Evolutionary conservation across 352 stramenopile species (phyloP), one percentile per base, ranked within the genome.

Genomic region (Blastocystis sp.): DNA sequence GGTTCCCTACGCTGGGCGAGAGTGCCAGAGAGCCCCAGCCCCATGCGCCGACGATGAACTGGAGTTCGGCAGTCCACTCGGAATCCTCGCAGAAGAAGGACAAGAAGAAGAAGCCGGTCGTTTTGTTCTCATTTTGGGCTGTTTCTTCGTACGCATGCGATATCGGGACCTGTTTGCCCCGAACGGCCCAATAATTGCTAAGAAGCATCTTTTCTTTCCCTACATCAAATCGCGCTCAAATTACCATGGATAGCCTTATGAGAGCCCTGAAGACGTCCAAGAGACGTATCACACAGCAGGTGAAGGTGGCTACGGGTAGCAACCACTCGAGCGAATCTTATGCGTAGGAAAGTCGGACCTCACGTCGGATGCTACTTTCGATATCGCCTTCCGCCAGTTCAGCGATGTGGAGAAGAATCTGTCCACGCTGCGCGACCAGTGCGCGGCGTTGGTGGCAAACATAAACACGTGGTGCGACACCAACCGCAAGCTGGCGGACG

Each of bases 391-490:
- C 71, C 62, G 43, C 28, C 77, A 69, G 28, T 87, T 87, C 54
- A 71, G 42, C 45, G 77, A 87, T 19, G 43, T 87, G 24, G 77
- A 87, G 71, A 43, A 11, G 40, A 87, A 87, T 64, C 52, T 87
- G 65, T 28, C 38, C 19, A 69, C 68, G 52, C 65, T 87, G 11
- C 34, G 62, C 24, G 14, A 54, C 3, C 77, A 87, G 65, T 77
- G 77, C 42, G 65, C 63, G 21, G 65, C 65, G 69, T 21, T 87
- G 2, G 71, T 87, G 17, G 42, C 69, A 38, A 87, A 74, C 48
- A 60, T 87, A 45, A 57, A 87, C 42, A 77, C 77, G 19, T 87
- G 77, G 77, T 74, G 62, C 43, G 77, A 87, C 52, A 77, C 28
- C 28, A 34, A 34, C 28, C 28, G 28, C 28, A 34, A 34, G 28